Evolutionary conservation across 2,329 filamentous ascomycete species (phyloP).

Genomic region (Pochonia chlamydosporia): DNA sequence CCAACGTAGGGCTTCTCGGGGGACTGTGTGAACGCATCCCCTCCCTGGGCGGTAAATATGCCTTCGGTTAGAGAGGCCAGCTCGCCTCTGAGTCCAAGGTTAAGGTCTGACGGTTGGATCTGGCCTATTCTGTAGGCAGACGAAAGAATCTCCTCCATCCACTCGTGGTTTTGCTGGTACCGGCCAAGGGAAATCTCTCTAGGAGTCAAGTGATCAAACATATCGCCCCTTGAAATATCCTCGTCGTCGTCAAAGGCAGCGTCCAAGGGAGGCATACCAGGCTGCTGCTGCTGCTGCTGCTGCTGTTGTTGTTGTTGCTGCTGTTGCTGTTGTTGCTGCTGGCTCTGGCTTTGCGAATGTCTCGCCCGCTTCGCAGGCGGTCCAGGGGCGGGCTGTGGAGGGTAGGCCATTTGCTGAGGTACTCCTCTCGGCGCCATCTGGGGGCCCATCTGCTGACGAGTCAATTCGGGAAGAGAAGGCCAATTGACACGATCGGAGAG

Average conservation of each 20-base stretch:
- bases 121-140: constrained; percentile 83
- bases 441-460: constrained; percentile 44
- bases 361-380: constrained; percentile 52
- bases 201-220: constrained; percentile 84
- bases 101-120: constrained; percentile 82
- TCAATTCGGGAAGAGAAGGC: constrained; percentile 68
- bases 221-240: constrained; percentile 78
- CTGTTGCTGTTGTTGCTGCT: constrained; percentile 17
- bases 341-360: constrained; percentile 36
- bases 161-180: constrained; percentile 94
- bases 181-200: constrained; percentile 81
- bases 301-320: background rate
- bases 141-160: constrained; percentile 96
- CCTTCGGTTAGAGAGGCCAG: constrained; percentile 76
- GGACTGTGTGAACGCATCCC: constrained; percentile 37
- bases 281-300: constrained; percentile 8
- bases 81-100: constrained; percentile 78
- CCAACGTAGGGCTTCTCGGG: constrained; percentile 54
- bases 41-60: constrained; percentile 65
- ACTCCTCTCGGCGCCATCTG: constrained; percentile 40
- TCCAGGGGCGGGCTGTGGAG: constrained; percentile 42
- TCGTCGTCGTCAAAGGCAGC: constrained; percentile 75
- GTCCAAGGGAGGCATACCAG: constrained; percentile 34
- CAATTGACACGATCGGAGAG: constrained; percentile 83
- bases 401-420: constrained; percentile 58